phyloP scores from a whole-genome alignment of 177 flowering plant species.

The Vitis hybrid region DNA sequence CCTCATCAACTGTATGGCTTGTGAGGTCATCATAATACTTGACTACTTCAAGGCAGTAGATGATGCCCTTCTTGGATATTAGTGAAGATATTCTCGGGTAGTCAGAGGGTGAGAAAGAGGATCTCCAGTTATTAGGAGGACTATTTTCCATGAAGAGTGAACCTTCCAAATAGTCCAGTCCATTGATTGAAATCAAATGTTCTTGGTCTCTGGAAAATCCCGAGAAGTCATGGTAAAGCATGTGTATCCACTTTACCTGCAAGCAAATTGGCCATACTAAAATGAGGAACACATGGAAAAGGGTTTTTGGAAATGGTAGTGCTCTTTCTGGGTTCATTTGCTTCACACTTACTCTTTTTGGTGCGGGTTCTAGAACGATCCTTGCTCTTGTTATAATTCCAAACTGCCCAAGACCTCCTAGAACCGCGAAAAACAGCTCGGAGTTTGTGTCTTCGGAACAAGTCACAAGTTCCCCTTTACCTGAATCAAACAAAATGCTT shows the following conservation, averaged over 20 bases:
- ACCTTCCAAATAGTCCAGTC: conserved; percentile 47
- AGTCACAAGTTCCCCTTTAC: conserved; percentile 21
- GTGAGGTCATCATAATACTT: too few relatives aligned
- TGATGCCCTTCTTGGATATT: too few relatives aligned
- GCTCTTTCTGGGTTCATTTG: not conserved
- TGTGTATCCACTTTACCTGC: conserved; percentile 70
- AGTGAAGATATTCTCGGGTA: too few relatives aligned
- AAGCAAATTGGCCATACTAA: not conserved
- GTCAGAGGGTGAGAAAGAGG: too few relatives aligned
- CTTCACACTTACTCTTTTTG: too few relatives aligned
- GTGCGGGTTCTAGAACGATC: too few relatives aligned
- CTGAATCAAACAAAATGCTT: too few relatives aligned
- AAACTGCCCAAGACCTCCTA: conserved; percentile 91
- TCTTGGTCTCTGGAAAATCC: conserved; percentile 63
- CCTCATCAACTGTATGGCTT: conserved; percentile 30
- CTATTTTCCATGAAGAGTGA: too few relatives aligned
- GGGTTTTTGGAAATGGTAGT: too few relatives aligned
- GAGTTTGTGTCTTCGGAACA: conserved; percentile 53
- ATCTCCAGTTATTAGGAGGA: too few relatives aligned
- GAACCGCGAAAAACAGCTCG: conserved; percentile 64
- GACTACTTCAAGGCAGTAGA: too few relatives aligned
- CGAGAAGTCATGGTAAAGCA: conserved; percentile 58
- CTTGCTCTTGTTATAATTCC: conserved; percentile 55
- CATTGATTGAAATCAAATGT: conserved; percentile 39
- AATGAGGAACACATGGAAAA: too few relatives aligned